Evolutionary conservation across 2,329 filamentous ascomycete genomes (phyloP).

Genomic region (Fusarium chlamydosporum): DNA sequence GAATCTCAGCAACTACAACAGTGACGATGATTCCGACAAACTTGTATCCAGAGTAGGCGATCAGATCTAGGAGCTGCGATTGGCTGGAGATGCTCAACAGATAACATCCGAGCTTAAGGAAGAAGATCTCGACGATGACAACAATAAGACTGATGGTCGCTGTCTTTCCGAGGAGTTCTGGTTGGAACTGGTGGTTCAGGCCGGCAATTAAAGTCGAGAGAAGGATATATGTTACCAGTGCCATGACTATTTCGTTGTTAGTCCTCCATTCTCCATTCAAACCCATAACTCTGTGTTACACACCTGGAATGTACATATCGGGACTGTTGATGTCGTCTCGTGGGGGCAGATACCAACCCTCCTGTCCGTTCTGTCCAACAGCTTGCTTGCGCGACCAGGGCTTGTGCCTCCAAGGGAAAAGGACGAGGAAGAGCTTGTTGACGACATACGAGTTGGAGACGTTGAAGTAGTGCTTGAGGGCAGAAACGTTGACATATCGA

Average conservation of each 20-base stretch:
- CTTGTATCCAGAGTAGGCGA: slow-evolving; percentile 98
- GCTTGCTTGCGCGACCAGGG: slow-evolving; percentile 95
- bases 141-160: slow-evolving; percentile 87
- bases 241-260: slow-evolving; percentile 76
- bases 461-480: slow-evolving; percentile 99
- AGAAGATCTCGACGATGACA: slow-evolving; percentile 88
- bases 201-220: slow-evolving; percentile 92
- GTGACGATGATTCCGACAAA: slow-evolving; percentile 97
- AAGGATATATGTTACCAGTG: slow-evolving; percentile 96
- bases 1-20: slow-evolving; percentile 81
- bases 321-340: slow-evolving; percentile 97
- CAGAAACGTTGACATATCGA: slow-evolving; percentile 89
- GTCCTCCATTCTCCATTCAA: slow-evolving; percentile 9
- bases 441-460: slow-evolving; percentile 97
- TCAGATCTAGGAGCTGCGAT: slow-evolving; percentile 90
- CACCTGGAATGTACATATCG: slow-evolving; percentile 95
- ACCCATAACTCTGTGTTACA: slow-evolving; percentile 35
- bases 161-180: slow-evolving; percentile 91
- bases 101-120: slow-evolving; percentile 92
- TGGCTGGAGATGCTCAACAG: slow-evolving; percentile 94
- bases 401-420: slow-evolving; percentile 98
- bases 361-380: slow-evolving; percentile 76
- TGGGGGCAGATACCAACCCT: slow-evolving; percentile 87
- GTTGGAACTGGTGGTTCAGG: slow-evolving; percentile 90
- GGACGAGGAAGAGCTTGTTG: slow-evolving; percentile 91